Base-by-base conservation (phyloP, 768 basidiomycete genomes). In the Leccinum uliginosum region DNA sequence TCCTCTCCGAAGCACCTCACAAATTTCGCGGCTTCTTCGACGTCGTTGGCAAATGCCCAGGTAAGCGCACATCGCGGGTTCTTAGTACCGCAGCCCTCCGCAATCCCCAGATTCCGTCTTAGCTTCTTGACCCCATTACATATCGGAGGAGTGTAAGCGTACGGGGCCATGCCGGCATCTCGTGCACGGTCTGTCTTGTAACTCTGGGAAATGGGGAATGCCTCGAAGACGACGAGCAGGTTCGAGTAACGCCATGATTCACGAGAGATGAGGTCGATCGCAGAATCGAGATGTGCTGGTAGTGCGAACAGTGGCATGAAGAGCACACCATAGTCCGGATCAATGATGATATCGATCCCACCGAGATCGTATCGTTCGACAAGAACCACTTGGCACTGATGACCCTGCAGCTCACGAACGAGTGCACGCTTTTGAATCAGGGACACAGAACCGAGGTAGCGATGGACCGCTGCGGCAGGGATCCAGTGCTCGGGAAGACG, bases 111-210 rank as follows among this genome's bases (percentile, higher is more conserved):
- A 59, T 83, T 81, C 53, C 90, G 74, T 55, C 82, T 73, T 29
- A 93, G 78, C 66, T 81, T 87, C 69, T 81, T 84, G 62, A 91
- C 73, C 0, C 87, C 83, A 60, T 86, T 90, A 55, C 88, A 62
- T 38, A 87, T 78, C 0, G 87, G 85, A 3, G 83, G 82, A 0
- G 86, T 81, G 64, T 85, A 89, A 0, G 84, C 80, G 53, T 77
- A 76, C 8, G 61, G 69, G 0, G 21, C 21, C 4, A 47, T 49
- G 52, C 58, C 58, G 6, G 30, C n/a, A 10, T 48, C 57, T 51
- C 59, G 51, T n/a, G 50, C 53, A 51, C 26, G 54, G 21, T 55
- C 56, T 17, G 24, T 50, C 46, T 60, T 65, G 69, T 59, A 73
- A 73, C 27, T 67, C 77, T 75, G 54, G 4, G 76, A 73, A 15